A percentile compares a stretch with the other conserved stretches of the same genome.
Conservation (phyloP, 2,329 filamentous ascomycete genomes). For the Epichloe sp. region DNA sequence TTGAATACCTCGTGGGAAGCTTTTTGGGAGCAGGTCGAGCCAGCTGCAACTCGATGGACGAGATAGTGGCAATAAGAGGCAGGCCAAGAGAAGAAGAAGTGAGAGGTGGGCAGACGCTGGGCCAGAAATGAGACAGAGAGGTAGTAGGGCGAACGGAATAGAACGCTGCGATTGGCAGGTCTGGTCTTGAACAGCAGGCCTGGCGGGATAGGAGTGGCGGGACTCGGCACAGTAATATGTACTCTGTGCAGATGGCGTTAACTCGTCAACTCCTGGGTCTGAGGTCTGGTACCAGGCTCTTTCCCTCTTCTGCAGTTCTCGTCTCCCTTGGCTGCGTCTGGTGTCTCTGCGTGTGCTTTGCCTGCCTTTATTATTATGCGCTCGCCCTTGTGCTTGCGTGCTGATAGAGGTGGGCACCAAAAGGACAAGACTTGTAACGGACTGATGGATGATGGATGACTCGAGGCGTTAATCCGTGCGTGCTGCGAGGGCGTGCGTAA, state of each 20-base stretch:
- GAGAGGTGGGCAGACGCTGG: background rate
- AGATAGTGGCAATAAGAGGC: background rate
- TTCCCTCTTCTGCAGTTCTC: too few relatives aligned
- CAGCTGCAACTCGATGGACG: background rate
- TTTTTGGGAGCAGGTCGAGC: background rate
- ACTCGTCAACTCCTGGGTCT: background rate
- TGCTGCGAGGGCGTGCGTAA: background rate
- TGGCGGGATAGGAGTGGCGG: background rate
- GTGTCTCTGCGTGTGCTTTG: too few relatives aligned
- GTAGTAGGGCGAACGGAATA: background rate
- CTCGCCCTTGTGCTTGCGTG: background rate
- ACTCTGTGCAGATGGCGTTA: background rate
- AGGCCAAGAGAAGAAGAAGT: background rate
- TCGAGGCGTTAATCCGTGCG: background rate
- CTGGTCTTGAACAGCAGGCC: background rate
- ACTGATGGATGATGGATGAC: background rate
- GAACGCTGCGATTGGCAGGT: conserved; percentile 5
- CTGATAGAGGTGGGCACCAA: background rate
- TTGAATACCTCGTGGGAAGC: background rate
- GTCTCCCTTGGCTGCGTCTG: too few relatives aligned
- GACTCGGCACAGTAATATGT: background rate
- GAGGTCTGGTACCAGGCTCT: background rate
- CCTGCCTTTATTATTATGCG: too few relatives aligned
- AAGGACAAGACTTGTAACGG: background rate
- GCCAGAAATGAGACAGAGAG: background rate